phyloP scores from a whole-genome alignment of 257 asterid species.

The Solanum dulcamara region DNA sequence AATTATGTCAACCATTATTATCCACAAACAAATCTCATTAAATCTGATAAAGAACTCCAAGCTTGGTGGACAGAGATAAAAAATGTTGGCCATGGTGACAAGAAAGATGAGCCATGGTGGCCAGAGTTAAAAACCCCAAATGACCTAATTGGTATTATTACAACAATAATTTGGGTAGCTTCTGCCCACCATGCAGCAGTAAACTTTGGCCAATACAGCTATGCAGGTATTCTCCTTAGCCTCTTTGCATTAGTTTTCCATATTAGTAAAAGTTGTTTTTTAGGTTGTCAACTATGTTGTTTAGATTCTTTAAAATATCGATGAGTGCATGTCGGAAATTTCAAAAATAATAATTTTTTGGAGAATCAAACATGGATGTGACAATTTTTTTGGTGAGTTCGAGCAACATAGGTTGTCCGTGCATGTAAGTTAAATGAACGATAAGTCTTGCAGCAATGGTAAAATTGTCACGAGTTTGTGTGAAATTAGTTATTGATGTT shows the following conservation, averaged over 20 bases:
- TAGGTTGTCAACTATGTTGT: neutral
- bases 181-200: slow-evolving; percentile 86
- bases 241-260: neutral
- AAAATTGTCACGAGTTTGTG: neutral
- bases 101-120: slow-evolving; percentile 76
- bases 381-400: neutral
- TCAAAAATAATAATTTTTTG: neutral
- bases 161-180: slow-evolving; percentile 60
- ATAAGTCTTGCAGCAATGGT: neutral
- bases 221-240: slow-evolving; percentile 14
- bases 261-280: no score
- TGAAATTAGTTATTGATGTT: no score
- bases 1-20: slow-evolving; percentile 52
- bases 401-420: neutral
- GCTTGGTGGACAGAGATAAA: slow-evolving; percentile 73
- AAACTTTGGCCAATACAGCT: slow-evolving; percentile 67
- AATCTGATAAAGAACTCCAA: slow-evolving; percentile 52
- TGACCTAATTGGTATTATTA: slow-evolving; percentile 38
- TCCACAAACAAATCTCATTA: slow-evolving; percentile 15
- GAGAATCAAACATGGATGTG: neutral
- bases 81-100: slow-evolving; percentile 61
- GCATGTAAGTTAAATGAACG: neutral
- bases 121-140: slow-evolving; percentile 36
- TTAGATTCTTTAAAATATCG: neutral
- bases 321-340: neutral